phyloP scores from a whole-genome alignment of 495 filamentous ascomycete species.

The Cryomyces minteri region DNA sequence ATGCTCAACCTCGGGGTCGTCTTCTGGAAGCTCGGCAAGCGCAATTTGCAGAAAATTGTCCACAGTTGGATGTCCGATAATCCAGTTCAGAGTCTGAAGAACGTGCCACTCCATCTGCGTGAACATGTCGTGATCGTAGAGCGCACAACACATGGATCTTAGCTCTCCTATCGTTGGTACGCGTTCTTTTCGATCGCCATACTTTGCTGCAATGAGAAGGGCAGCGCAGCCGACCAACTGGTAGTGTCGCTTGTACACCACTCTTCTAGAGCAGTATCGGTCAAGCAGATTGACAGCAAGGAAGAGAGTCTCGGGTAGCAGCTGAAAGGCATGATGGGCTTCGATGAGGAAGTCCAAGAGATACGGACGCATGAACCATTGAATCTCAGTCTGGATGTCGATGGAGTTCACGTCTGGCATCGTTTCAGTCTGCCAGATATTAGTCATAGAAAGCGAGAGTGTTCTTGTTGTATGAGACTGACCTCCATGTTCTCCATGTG shows the following conservation, averaged over 20 bases:
- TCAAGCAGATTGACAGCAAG: slow-evolving; percentile 93
- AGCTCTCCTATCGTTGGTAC: slow-evolving; percentile 91
- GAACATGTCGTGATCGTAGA: slow-evolving; percentile 99
- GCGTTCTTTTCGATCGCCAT: slow-evolving; percentile 92
- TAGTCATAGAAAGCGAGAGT: slow-evolving; percentile 8
- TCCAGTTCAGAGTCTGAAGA: slow-evolving; percentile 91
- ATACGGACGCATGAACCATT: slow-evolving; percentile 99
- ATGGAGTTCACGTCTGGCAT: slow-evolving; percentile 92
- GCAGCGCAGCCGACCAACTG: slow-evolving; percentile 94
- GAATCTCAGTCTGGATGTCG: slow-evolving; percentile 96
- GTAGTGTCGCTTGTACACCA: slow-evolving; percentile 99
- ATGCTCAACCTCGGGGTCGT: slow-evolving; percentile 76
- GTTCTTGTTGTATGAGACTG: slow-evolving; percentile 12
- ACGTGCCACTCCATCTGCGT: slow-evolving; percentile 99
- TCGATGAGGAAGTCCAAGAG: slow-evolving; percentile 97
- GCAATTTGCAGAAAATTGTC: slow-evolving; percentile 78
- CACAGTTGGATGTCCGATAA: slow-evolving; percentile 86
- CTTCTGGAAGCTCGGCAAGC: slow-evolving; percentile 39
- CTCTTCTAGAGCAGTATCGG: slow-evolving; percentile 88
- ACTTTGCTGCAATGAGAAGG: slow-evolving; percentile 93
- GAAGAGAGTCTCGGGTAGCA: slow-evolving; percentile 88
- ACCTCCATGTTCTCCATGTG: slow-evolving; percentile 98
- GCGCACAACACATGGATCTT: slow-evolving; percentile 95
- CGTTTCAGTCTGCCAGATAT: slow-evolving; percentile 51
- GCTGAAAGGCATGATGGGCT: slow-evolving; percentile 84